Evolutionary conservation across 2,329 filamentous ascomycete species (phyloP).

Genomic region (Pseudocercospora cruenta): DNA sequence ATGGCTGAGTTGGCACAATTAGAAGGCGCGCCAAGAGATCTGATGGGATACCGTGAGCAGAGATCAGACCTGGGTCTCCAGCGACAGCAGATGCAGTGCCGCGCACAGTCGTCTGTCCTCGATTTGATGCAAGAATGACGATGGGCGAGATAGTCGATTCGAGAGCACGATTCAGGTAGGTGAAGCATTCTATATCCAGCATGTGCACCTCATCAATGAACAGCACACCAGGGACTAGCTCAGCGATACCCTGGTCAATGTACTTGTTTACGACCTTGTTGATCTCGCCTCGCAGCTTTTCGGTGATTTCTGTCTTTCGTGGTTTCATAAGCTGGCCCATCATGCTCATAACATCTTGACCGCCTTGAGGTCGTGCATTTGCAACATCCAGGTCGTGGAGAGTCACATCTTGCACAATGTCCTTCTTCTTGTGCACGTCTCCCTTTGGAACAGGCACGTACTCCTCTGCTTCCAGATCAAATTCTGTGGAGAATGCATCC

Average conservation of each 20-base stretch:
- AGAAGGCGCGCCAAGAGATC: conserved; percentile 92
- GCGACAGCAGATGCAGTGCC: conserved; percentile 59
- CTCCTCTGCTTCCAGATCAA: conserved; percentile 97
- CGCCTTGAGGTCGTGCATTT: conserved; percentile 91
- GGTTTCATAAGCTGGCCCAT: conserved; percentile 99
- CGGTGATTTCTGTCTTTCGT: conserved; percentile 98
- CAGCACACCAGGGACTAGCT: conserved; percentile 94
- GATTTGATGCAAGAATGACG: conserved; percentile 95
- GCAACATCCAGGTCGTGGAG: conserved; percentile 95
- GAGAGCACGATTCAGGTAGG: conserved; percentile 96
- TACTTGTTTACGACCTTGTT: conserved; percentile 99
- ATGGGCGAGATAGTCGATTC: conserved; percentile 95
- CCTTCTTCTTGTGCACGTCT: conserved; percentile 99
- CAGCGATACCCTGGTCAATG: conserved; percentile 96
- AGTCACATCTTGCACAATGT: conserved; percentile 98
- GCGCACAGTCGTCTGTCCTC: conserved; percentile 89
- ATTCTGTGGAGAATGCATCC: conserved; percentile 96
- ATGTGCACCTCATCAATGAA: conserved; percentile 99
- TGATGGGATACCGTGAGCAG: conserved; percentile 89
- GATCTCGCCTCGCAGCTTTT: conserved; percentile 93
- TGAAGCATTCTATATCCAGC: conserved; percentile 99
- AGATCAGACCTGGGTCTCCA: conserved; percentile 69
- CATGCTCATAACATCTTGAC: conserved; percentile 99
- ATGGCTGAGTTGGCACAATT: conserved; percentile 92
- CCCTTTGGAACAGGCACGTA: conserved; percentile 99